A percentile compares a stretch with the other conserved stretches of the same genome.
Conservation (phyloP, 257 asterid genomes). For the Solanum etuberosum region DNA sequence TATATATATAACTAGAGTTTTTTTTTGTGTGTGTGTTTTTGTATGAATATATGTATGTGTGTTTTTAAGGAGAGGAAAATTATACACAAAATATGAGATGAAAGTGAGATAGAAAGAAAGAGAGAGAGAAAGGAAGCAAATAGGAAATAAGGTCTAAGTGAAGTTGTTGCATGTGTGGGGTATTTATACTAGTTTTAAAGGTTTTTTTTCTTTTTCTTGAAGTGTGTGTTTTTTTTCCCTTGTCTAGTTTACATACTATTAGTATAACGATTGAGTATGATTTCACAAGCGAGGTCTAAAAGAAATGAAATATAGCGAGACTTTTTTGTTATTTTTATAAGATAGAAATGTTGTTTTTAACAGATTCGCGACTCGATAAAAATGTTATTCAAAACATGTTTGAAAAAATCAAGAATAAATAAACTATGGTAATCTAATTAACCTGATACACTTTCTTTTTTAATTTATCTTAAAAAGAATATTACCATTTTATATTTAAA, state of each 20-base stretch:
- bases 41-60: background rate
- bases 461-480: background rate
- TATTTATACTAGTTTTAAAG: constrained; percentile 48
- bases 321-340: background rate
- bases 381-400: background rate
- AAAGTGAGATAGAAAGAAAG: constrained; percentile 7
- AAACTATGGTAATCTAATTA: background rate
- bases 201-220: background rate
- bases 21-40: background rate
- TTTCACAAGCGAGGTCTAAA: background rate
- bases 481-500: too few species aligned
- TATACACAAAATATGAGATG: background rate
- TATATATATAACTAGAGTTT: background rate
- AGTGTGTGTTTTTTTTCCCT: background rate
- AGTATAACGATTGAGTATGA: background rate
- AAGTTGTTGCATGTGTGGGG: constrained; percentile 55
- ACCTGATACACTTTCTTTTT: background rate
- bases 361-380: background rate
- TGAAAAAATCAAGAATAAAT: background rate
- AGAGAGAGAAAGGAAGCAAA: constrained; percentile 1
- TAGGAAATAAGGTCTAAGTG: constrained; percentile 8
- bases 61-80: background rate
- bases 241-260: background rate
- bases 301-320: fast-evolving
- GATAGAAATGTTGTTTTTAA: background rate